phyloP scores from a whole-genome alignment of 495 filamentous ascomycete species.

The Chaetomium fimeti region DNA sequence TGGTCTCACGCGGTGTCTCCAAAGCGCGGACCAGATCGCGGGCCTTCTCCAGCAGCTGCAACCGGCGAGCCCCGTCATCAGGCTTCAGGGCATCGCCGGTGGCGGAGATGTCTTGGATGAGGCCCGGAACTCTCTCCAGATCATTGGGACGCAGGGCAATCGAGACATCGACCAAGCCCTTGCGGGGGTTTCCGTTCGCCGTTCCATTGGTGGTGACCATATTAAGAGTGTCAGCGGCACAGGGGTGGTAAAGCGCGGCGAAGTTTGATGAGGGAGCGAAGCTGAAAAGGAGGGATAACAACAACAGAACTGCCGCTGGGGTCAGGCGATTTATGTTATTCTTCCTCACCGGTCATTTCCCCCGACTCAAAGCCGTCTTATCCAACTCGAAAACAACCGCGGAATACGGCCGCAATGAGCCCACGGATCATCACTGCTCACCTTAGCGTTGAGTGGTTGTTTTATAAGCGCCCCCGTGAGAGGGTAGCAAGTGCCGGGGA shows the following conservation, averaged over 20 bases:
- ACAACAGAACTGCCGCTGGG: too few relatives aligned
- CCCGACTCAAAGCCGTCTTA: too few relatives aligned
- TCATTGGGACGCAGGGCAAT: conserved; percentile 6
- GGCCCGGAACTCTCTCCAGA: conserved; percentile 14
- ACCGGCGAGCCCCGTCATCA: conserved; percentile 20
- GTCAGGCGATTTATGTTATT: too few relatives aligned
- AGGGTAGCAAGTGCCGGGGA: too few relatives aligned
- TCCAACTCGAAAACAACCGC: too few relatives aligned
- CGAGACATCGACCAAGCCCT: neutral
- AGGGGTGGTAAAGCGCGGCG: neutral
- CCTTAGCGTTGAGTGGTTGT: too few relatives aligned
- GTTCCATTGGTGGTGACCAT: neutral
- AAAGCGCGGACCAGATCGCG: conserved; percentile 31
- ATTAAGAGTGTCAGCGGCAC: neutral
- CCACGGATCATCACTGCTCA: too few relatives aligned
- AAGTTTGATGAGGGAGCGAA: too few relatives aligned
- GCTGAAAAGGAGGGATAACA: too few relatives aligned
- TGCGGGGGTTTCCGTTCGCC: neutral
- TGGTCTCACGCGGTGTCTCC: conserved; percentile 40
- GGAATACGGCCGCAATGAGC: too few relatives aligned
- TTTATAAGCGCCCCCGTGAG: too few relatives aligned
- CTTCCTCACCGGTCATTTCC: too few relatives aligned
- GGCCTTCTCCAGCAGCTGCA: conserved; percentile 30
- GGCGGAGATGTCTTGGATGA: conserved; percentile 25
- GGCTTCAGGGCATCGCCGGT: neutral